These are phyloP conservation scores for Pharus latifolius DNA, from an alignment of 176 grass and related monocot species.

Conservation along the genomic window DNA sequence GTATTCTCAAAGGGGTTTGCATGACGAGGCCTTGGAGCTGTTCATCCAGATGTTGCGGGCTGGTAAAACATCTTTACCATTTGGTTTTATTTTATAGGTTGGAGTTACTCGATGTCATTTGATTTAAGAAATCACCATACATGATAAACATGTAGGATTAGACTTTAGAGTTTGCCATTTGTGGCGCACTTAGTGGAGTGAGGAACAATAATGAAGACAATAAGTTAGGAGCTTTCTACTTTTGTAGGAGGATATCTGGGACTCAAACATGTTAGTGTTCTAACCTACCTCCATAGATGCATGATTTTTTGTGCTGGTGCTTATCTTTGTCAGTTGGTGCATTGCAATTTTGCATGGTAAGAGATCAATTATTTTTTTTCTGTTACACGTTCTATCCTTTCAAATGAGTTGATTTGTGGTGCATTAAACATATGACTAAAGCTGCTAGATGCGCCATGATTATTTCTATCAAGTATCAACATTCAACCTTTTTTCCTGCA, in stretches of 20 bases:
- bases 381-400: no score
- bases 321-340: no score
- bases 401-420: no score
- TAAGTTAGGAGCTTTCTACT: not conserved
- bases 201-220: not conserved
- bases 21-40: conserved; percentile 23
- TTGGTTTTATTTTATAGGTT: not conserved
- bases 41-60: conserved; percentile 42
- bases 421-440: not conserved
- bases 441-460: not conserved
- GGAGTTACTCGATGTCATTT: not conserved
- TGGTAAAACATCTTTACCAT: conserved; percentile 29
- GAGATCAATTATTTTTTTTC: not conserved
- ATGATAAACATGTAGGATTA: not conserved
- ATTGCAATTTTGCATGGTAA: not conserved
- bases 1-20: conserved; percentile 31
- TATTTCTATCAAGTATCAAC: not conserved
- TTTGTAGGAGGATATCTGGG: not conserved
- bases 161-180: not conserved
- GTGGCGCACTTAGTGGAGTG: not conserved
- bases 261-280: not conserved
- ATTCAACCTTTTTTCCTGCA: not conserved
- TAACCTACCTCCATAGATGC: not conserved
- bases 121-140: not conserved
- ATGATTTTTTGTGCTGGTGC: not conserved